Evolutionary conservation across 768 basidiomycete species (phyloP).

Genomic region (Macrolepiota fuliginosa): DNA sequence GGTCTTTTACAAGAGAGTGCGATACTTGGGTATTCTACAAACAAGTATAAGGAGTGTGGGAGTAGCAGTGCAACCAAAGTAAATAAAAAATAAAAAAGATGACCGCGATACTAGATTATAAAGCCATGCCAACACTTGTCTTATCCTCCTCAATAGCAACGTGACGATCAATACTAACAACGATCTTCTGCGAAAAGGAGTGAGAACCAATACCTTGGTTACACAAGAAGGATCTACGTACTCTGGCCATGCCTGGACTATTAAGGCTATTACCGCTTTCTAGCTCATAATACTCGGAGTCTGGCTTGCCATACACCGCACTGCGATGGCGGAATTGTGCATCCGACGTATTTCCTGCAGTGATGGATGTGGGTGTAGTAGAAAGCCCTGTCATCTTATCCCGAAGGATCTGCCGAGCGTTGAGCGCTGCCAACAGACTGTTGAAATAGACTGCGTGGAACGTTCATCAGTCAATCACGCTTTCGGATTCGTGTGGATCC

Average conservation of each 20-base stretch:
- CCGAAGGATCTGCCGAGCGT: slow-evolving; percentile 13
- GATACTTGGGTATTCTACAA: not conserved
- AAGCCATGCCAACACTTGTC: not conserved
- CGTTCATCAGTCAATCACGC: not conserved
- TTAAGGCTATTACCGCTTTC: not conserved
- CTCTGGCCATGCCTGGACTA: not conserved
- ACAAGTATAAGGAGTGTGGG: not conserved
- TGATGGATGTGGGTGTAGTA: slow-evolving; percentile 3
- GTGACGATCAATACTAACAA: slow-evolving; percentile 3
- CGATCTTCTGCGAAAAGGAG: not conserved
- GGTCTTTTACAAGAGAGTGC: too few relatives aligned
- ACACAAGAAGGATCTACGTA: not conserved
- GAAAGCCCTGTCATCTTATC: slow-evolving; percentile 8
- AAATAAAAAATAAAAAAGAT: not conserved
- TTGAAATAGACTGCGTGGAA: slow-evolving; percentile 20
- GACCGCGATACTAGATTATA: not conserved
- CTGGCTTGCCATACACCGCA: not conserved
- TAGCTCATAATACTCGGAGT: slow-evolving; percentile 1
- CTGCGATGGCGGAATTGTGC: not conserved
- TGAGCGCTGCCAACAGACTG: slow-evolving; percentile 19
- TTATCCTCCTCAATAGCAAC: not conserved
- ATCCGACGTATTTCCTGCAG: not conserved
- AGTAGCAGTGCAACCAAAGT: not conserved
- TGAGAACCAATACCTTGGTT: not conserved
- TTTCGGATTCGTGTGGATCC: not conserved